These are phyloP conservation scores for Exophiala spinifera DNA, from an alignment of 2,329 filamentous ascomycete genomes.

Conservation along the genomic window DNA sequence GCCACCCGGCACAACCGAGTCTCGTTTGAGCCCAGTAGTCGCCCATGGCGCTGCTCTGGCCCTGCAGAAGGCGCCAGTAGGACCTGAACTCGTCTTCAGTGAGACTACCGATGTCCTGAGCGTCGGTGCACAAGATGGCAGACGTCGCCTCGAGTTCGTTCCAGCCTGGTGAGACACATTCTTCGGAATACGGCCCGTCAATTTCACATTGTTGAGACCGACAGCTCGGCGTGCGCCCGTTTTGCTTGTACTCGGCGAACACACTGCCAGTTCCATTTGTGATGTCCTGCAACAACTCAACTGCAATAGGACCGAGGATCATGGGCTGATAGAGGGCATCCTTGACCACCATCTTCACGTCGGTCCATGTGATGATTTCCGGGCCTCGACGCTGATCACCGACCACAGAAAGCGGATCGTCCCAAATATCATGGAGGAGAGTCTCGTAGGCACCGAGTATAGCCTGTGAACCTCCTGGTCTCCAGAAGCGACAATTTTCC, in stretches of 20 bases:
- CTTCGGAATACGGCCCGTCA: slow-evolving; percentile 10
- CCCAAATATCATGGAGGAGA: slow-evolving; percentile 18
- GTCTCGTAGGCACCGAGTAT: slow-evolving; percentile 22
- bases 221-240: slow-evolving; percentile 8
- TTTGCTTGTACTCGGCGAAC: slow-evolving; percentile 19
- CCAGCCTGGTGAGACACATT: slow-evolving; percentile 9
- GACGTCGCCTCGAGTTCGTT: slow-evolving; percentile 11
- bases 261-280: slow-evolving; percentile 11
- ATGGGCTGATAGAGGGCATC: slow-evolving; percentile 13
- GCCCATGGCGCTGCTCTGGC: slow-evolving; percentile 7
- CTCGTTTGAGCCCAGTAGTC: slow-evolving; percentile 15
- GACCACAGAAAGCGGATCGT: slow-evolving; percentile 13
- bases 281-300: slow-evolving; percentile 12
- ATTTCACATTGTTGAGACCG: slow-evolving; percentile 3
- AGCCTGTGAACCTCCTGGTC: slow-evolving; percentile 13
- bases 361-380: slow-evolving; percentile 50
- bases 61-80: slow-evolving; percentile 32
- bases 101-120: slow-evolving; percentile 12
- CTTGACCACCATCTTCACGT: slow-evolving; percentile 43
- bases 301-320: slow-evolving; percentile 11
- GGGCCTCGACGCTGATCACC: slow-evolving; percentile 3
- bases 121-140: slow-evolving; percentile 21
- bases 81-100: slow-evolving; percentile 14
- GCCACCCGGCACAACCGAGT: slow-evolving; percentile 22
- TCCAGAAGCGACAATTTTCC: slow-evolving; percentile 9